Base-by-base conservation (phyloP, 2,329 filamentous ascomycete species). In the Falciphora oryzae region DNA sequence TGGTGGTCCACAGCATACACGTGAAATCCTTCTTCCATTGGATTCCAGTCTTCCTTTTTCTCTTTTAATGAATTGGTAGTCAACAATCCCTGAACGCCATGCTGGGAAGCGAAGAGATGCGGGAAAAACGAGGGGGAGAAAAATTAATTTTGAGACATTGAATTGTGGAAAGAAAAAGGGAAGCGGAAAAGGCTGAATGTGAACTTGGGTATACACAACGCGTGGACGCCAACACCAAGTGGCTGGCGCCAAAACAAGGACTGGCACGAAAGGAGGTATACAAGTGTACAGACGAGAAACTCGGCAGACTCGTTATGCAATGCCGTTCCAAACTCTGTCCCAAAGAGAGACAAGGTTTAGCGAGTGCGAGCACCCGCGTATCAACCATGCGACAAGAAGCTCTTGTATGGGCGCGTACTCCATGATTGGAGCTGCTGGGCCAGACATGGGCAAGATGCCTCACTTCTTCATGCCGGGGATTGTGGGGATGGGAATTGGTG, bases 401-500 rank as follows among this genome's bases (percentile, higher is more conserved):
- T 58, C 27, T n/a, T 18, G 57, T 14, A 58, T 29, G 57, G 16
- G 57, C 4, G 25, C 57, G 2, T n/a, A 53, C 44, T 10, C 44
- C 22, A 11, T 44, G 16, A 18, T 18, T 53, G 44, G 44, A 25
- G 44, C 44, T 25, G 44, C 44, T 50, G 44, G 44, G 16, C 10
- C n/a, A 25, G 10, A n/a, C 14, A 44, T 25, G 6, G 44, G 4
- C 44, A 22, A 8, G 22, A 53, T 25, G 44, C 22, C 28, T 62
- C 35, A 62, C 29, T 56, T 44, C 56, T 63, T 63, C 32, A 63
- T 25, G 10, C 62, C 62, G 18, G 62, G 62, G 10, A 63, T 35
- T 35, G 58, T 63, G n/a, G 66, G 67, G 10, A 68, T n/a, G 28
- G 67, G 67, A 4, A 68, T 60, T 4, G 67, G 67, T 2, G 67